Percentiles rank a stretch among this genome's conserved stretches.
Conservation (phyloP, 768 basidiomycete species). For the Collybia sordida region DNA sequence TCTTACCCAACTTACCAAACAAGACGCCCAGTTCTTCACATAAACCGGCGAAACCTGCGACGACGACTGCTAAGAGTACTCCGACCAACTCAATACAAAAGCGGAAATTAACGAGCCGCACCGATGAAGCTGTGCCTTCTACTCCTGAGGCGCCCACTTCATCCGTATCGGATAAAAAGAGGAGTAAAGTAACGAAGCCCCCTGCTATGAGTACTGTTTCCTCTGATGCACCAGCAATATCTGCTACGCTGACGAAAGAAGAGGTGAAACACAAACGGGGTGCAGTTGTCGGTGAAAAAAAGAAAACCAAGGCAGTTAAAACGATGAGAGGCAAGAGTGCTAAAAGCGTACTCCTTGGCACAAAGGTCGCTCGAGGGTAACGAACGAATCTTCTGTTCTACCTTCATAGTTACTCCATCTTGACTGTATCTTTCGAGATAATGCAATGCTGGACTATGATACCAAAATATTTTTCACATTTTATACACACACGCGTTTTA, state of each 20-base stretch:
- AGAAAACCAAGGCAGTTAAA: constrained; percentile 49
- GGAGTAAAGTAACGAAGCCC: too few species aligned
- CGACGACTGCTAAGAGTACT: constrained; percentile 9
- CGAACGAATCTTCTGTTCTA: background rate
- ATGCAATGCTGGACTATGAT: too few species aligned
- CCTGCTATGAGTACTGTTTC: too few species aligned
- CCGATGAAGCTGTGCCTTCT: background rate
- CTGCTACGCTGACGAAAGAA: constrained; percentile 30
- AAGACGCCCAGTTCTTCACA: constrained; percentile 9
- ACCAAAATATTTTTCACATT: too few species aligned
- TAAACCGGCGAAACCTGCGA: constrained; percentile 18
- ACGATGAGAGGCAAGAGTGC: constrained; percentile 47
- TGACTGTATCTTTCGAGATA: too few species aligned
- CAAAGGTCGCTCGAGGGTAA: constrained; percentile 40
- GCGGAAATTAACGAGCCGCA: background rate
- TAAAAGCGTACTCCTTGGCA: constrained; percentile 56
- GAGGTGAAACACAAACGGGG: constrained; percentile 57
- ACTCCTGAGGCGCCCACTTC: background rate
- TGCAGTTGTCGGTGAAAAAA: constrained; percentile 43
- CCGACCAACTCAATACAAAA: constrained; percentile 1
- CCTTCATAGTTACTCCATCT: too few species aligned
- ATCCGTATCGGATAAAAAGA: background rate
- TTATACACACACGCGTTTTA: too few species aligned
- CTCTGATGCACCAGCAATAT: constrained; percentile 7
- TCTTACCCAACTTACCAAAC: constrained; percentile 6